Evolutionary conservation across 202 grass and related monocot genomes (phyloP), one percentile per base, ranked within the genome.

Genomic region (Saccharum hybrid): DNA sequence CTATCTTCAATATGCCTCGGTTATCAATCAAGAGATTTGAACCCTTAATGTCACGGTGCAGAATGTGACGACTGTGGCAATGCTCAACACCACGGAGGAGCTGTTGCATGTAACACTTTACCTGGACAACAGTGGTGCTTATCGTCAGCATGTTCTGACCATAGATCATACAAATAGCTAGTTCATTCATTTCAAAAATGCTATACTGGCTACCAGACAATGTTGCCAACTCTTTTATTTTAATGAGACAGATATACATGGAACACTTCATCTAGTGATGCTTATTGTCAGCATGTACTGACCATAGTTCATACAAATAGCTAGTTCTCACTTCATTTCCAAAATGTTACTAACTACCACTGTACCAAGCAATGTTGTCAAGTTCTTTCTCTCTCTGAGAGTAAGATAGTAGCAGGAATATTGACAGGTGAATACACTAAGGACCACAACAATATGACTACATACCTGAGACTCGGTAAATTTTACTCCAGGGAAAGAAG

Each of bases 71-170:
- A 84, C 84, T 96, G 72, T 96, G 97, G 83, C 97, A 99, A 82
- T 99, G 97, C 72, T 96, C 97, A 83, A 99, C 91, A 56, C 97
- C 97, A 86, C 88, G 39, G 75, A 99, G 83, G 75, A 99, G 73
- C 88, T 99, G 97, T 82, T 96, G 93, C 97, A 94, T 99, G 88
- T 99, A 99, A 88, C 97, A 99, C 87, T 99, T 99, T 52, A 99
- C 92, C 97, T 99, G 90, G 70, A 86, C 41, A 79, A 85, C 26
- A 37, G 22, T 14, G 0, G 22, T 66, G 11, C n/a, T 77, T 63
- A 83, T 56, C 37, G 10, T 37, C 64, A 37, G 28, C 59, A 66
- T 66, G 54, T 71, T 85, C 31, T 43, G n/a, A 33, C 21, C 23
- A 77, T 72, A 70, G 13, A 63, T 73, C 19, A 68, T n/a, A n/a